phyloP scores from a whole-genome alignment of 2,329 filamentous ascomycete species.

The Sarocladium strictum region DNA sequence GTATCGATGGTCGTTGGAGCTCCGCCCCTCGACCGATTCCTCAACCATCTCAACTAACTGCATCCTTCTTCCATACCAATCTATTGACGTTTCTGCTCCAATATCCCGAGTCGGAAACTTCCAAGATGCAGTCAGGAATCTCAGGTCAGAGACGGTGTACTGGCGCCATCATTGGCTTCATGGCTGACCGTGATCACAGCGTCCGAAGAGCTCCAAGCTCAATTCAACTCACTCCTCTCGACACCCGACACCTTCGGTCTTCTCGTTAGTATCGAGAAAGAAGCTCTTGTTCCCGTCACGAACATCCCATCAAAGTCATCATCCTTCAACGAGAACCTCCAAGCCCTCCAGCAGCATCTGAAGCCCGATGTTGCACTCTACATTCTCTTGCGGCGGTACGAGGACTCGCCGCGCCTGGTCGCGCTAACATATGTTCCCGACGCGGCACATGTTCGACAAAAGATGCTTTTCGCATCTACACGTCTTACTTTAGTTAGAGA shows the following conservation, averaged over 20 bases:
- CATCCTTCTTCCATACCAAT: not conserved
- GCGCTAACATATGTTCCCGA: conserved; percentile 77
- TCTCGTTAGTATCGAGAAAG: conserved; percentile 62
- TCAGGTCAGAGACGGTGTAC: conserved; percentile 44
- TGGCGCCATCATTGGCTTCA: not conserved
- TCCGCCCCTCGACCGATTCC: not conserved
- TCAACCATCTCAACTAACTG: not conserved
- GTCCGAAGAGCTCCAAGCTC: conserved; percentile 68
- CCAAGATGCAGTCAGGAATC: conserved; percentile 70
- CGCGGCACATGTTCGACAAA: conserved; percentile 70
- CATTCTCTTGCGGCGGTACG: conserved; percentile 65
- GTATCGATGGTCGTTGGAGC: not conserved
- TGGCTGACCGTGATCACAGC: conserved; percentile 38
- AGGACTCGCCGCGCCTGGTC: conserved; percentile 51
- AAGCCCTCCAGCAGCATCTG: conserved; percentile 56
- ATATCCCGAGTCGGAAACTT: not conserved
- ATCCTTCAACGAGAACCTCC: conserved; percentile 59
- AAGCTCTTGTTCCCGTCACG: conserved; percentile 58
- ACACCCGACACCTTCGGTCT: conserved; percentile 60
- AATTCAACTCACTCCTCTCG: conserved; percentile 65
- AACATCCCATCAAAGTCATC: conserved; percentile 46
- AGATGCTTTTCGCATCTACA: conserved; percentile 80
- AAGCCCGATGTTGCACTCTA: conserved; percentile 64
- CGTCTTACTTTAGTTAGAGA: conserved; percentile 70
- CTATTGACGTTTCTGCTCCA: not conserved